phyloP scores from a whole-genome alignment of 805 yeast genomes.

The Wickerhamomyces pijperi region DNA sequence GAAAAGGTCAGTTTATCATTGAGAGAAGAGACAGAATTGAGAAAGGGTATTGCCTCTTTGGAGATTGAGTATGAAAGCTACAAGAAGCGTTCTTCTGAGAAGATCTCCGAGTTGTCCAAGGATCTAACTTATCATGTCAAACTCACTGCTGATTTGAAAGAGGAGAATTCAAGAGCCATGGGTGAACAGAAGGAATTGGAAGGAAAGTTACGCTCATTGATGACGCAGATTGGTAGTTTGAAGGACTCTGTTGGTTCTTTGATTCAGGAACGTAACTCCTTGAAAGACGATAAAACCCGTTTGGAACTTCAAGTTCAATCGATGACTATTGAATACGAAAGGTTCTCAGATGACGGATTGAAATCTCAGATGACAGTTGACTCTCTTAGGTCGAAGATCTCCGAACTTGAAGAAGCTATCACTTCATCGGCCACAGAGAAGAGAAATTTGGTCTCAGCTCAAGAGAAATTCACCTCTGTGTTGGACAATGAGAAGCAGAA shows the following conservation, averaged over 20 bases:
- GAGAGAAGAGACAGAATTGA: conserved; percentile 55
- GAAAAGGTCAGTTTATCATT: conserved; percentile 41
- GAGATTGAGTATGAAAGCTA: conserved; percentile 49
- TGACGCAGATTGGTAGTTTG: conserved; percentile 43
- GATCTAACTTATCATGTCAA: conserved; percentile 32
- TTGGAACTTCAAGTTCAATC: conserved; percentile 34
- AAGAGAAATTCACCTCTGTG: conserved; percentile 16
- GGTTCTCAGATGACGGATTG: conserved; percentile 21
- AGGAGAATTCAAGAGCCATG: conserved; percentile 30
- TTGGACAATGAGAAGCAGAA: conserved; percentile 36
- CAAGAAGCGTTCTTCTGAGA: conserved; percentile 25
- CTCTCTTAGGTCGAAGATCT: conserved; percentile 11
- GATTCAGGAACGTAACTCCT: conserved; percentile 47
- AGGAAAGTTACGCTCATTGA: conserved; percentile 31
- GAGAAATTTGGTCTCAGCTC: conserved; percentile 11
- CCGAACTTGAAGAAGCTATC: conserved; percentile 20
- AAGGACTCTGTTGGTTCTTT: conserved; percentile 51
- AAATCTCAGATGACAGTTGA: conserved; percentile 10
- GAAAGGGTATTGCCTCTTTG: conserved; percentile 51
- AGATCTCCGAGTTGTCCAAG: conserved; percentile 26
- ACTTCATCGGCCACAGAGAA: conserved; percentile 21
- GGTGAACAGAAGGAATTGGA: conserved; percentile 35
- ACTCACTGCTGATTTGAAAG: conserved; percentile 28
- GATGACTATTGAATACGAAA: conserved; percentile 28
- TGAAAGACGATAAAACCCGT: conserved; percentile 37